Percentiles rank a stretch among this genome's conserved stretches.
Conservation (phyloP, 495 filamentous ascomycete genomes). For the Talaromyces borbonicus region DNA sequence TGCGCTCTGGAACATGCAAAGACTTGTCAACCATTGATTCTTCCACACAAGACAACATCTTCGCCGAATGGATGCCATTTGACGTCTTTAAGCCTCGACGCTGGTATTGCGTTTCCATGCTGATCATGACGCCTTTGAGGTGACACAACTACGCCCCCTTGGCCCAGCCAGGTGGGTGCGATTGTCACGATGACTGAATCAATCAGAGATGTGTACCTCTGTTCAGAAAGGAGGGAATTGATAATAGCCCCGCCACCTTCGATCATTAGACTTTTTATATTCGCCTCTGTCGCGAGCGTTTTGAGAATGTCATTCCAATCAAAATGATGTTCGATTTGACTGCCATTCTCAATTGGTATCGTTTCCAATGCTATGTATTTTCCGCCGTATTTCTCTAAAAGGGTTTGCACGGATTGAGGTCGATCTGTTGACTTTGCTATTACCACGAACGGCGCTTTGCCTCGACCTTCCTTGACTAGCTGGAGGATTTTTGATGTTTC, state of each 20-base stretch:
- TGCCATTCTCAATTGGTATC: not conserved
- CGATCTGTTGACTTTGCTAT: constrained; percentile 24
- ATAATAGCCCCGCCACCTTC: constrained; percentile 78
- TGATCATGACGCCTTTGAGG: constrained; percentile 39
- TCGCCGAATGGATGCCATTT: constrained; percentile 65
- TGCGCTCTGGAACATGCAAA: no score
- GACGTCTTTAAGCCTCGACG: constrained; percentile 51
- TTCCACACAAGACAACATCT: constrained; percentile 72
- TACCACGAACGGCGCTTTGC: constrained; percentile 61
- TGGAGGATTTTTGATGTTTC: constrained; percentile 52
- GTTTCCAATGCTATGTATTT: constrained; percentile 29
- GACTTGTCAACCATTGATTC: constrained; percentile 16
- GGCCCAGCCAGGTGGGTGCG: constrained; percentile 75
- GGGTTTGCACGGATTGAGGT: constrained; percentile 15
- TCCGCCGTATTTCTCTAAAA: constrained; percentile 37
- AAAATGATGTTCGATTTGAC: constrained; percentile 14
- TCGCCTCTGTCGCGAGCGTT: constrained; percentile 37
- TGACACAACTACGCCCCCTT: constrained; percentile 65
- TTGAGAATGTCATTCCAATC: constrained; percentile 55
- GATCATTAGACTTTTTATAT: constrained; percentile 71
- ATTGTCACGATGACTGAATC: constrained; percentile 75
- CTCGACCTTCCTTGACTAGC: constrained; percentile 50
- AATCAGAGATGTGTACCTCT: constrained; percentile 42
- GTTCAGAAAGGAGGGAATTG: constrained; percentile 57
- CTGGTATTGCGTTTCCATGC: constrained; percentile 36